A percentile compares a stretch with the other conserved stretches of the same genome.
Conservation (phyloP, 495 filamentous ascomycete genomes). For the Chlorociboria aeruginascens region DNA sequence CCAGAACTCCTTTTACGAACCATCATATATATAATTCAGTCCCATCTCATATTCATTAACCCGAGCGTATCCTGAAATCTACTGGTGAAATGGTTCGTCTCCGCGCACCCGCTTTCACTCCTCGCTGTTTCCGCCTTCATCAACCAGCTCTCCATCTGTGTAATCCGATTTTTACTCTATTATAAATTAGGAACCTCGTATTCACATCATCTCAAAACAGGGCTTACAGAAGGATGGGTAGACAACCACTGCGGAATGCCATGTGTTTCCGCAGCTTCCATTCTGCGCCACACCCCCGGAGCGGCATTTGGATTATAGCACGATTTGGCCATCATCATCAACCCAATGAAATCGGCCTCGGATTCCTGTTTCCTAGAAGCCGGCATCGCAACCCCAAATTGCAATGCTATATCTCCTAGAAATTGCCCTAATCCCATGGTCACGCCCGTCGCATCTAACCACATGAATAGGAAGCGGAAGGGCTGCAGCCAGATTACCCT, state of each 20-base stretch:
- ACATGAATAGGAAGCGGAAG: constrained; percentile 40
- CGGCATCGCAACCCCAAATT: constrained; percentile 54
- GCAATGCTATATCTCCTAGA: constrained; percentile 37
- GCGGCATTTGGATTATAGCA: constrained; percentile 67
- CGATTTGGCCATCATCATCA: constrained; percentile 51
- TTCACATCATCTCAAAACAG: background rate
- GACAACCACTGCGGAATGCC: constrained; percentile 67
- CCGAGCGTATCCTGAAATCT: constrained; percentile 3
- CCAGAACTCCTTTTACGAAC: no score
- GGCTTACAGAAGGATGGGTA: constrained; percentile 69
- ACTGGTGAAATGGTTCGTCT: constrained; percentile 14
- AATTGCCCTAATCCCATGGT: constrained; percentile 52
- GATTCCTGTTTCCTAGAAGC: constrained; percentile 52
- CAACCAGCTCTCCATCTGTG: constrained; percentile 58
- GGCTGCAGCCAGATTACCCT: constrained; percentile 39
- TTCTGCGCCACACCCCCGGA: constrained; percentile 60
- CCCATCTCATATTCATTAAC: no score
- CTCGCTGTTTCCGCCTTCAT: constrained; percentile 43
- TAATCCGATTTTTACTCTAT: constrained; percentile 54
- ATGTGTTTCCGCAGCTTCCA: constrained; percentile 49
- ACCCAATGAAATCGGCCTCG: constrained; percentile 80
- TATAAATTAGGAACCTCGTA: constrained; percentile 11
- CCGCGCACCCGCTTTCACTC: constrained; percentile 37
- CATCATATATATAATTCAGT: no score
- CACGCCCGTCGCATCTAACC: constrained; percentile 50